These are phyloP conservation scores for Acer saccharum DNA, from an alignment of 345 rosid genomes.

Conservation along the genomic window DNA sequence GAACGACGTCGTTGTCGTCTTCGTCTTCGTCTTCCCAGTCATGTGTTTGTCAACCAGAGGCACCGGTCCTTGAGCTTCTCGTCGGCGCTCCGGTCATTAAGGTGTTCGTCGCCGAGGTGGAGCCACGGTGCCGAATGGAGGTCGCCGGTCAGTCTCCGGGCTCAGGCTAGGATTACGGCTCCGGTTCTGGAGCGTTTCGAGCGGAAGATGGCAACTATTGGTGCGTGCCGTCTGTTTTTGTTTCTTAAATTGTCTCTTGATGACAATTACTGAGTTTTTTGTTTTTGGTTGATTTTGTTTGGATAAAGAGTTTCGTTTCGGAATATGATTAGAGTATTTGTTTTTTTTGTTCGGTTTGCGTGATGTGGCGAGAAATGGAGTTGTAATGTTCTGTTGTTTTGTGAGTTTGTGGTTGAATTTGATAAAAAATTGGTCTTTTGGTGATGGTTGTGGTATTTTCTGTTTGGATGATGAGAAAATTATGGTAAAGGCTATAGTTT, in stretches of 20 bases:
- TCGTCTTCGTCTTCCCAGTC: slow-evolving; percentile 26
- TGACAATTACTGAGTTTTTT: too few relatives aligned
- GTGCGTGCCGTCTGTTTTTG: slow-evolving; percentile 11
- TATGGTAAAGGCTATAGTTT: neutral
- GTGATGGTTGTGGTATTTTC: neutral
- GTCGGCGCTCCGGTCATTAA: slow-evolving; percentile 35
- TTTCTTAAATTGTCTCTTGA: neutral
- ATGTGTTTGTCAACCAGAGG: slow-evolving; percentile 30
- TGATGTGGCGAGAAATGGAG: too few relatives aligned
- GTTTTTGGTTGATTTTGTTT: neutral
- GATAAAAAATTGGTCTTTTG: neutral
- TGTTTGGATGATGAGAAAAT: neutral
- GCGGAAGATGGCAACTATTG: slow-evolving; percentile 57
- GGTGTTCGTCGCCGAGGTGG: slow-evolving; percentile 44
- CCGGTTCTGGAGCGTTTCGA: slow-evolving; percentile 52
- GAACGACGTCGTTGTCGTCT: slow-evolving; percentile 15
- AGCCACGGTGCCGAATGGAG: slow-evolving; percentile 43
- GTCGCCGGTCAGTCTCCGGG: slow-evolving; percentile 44
- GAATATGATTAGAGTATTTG: neutral
- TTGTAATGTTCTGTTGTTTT: neutral
- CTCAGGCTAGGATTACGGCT: slow-evolving; percentile 40
- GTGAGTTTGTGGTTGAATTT: neutral
- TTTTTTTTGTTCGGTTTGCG: too few relatives aligned
- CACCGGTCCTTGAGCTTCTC: slow-evolving; percentile 41
- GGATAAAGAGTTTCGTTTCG: neutral